These are phyloP conservation scores for Penicillium sp. DNA, from an alignment of 2,329 filamentous ascomycete species.

Conservation along the genomic window DNA sequence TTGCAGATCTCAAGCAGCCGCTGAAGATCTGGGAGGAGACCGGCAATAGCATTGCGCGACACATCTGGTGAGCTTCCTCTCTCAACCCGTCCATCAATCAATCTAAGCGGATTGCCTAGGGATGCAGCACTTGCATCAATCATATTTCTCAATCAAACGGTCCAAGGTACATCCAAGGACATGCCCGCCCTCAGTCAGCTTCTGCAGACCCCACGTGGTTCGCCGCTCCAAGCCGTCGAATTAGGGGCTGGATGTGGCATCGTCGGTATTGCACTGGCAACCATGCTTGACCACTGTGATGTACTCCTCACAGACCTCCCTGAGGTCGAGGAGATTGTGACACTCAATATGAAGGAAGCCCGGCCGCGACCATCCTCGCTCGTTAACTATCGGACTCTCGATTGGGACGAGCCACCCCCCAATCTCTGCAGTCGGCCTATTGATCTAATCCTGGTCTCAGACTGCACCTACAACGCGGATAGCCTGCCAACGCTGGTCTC, in stretches of 20 bases:
- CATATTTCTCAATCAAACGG: conserved; percentile 49
- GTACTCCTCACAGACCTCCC: conserved; percentile 64
- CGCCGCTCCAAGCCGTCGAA: conserved; percentile 56
- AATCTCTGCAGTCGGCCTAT: conserved; percentile 40
- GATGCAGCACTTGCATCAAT: conserved; percentile 61
- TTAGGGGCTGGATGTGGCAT: conserved; percentile 68
- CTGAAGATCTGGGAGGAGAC: conserved; percentile 66
- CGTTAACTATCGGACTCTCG: conserved; percentile 53
- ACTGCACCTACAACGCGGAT: conserved; percentile 72
- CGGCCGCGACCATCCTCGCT: conserved; percentile 43
- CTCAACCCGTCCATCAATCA: neutral
- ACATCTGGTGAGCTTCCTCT: conserved; percentile 58
- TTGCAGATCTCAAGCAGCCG: conserved; percentile 35
- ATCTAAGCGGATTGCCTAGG: conserved; percentile 33
- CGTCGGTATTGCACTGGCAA: conserved; percentile 63
- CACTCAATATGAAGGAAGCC: conserved; percentile 52
- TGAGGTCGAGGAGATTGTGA: conserved; percentile 61
- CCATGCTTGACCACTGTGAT: conserved; percentile 51
- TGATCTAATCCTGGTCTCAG: conserved; percentile 64
- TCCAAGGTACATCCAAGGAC: conserved; percentile 25
- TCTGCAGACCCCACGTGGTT: conserved; percentile 27
- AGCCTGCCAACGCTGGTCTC: conserved; percentile 62
- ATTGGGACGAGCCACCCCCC: conserved; percentile 61
- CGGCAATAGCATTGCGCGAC: conserved; percentile 69
- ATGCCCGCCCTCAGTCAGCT: conserved; percentile 34